Base-by-base conservation (phyloP, 768 basidiomycete species). In the Russula foetens region DNA sequence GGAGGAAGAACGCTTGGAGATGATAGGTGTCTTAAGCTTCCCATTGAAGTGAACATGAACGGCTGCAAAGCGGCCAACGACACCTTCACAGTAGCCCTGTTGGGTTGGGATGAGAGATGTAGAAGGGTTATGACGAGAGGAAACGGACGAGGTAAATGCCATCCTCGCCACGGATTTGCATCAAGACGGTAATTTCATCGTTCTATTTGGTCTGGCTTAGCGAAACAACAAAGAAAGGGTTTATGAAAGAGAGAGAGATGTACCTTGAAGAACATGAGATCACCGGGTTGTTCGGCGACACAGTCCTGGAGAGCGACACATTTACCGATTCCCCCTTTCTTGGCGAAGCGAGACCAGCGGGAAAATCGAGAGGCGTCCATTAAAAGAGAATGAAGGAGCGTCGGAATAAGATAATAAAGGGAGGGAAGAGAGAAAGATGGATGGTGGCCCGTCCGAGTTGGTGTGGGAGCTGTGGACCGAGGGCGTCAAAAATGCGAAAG, bases 181-280 rank as follows among this genome's bases (percentile, higher is more conserved):
- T 82, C 31, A 94, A 71, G 0, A 93, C 89, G 0, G 79, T 81
- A 49, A 94, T 88, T 69, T 88, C 84, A 66, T 94, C 91, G 59
- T 84, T 85, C 89, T 92, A 64, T 45, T 31, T 23, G 26, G 14
- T 12, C 2, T 15, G 47, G 19, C 28, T 60, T 46, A 53, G 29
- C 4, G 29, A 26, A 21, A 28, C 4, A 3, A 21, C 35, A 19
- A 12, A 28, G 52, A 14, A 53, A 49, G 33, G 7, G 56, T n/a
- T n/a, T n/a, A n/a, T n/a, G 29, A 63, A 43, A 62, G 43, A 9
- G n/a, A 24, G 29, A 17, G 35, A 33, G 35, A 75, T 80, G 50
- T 57, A 84, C 90, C 80, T 88, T 85, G 51, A 93, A 72, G 70
- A 94, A 92, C 91, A 94, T 94, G 47, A 94, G 77, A 71, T 93